Conservation (phyloP, 1,139 yeast species). For the Taiozyma sp. region DNA sequence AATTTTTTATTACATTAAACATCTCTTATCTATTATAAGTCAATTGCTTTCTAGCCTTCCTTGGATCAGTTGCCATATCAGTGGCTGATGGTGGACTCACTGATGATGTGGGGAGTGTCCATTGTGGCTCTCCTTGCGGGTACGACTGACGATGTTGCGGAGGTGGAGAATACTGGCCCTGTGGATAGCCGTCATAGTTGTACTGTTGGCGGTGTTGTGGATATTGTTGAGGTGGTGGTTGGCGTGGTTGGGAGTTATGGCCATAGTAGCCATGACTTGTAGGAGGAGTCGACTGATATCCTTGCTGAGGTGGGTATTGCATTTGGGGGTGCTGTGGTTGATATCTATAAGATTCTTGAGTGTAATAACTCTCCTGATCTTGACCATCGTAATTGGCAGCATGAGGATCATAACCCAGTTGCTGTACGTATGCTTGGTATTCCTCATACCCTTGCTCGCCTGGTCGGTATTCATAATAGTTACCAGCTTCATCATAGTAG, state of each 20-base stretch:
- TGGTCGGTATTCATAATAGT: neutral
- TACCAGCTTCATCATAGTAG: neutral
- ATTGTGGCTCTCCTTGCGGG: neutral
- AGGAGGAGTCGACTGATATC: neutral
- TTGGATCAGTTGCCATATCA: neutral
- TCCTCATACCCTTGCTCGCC: neutral
- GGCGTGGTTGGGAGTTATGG: too few species aligned
- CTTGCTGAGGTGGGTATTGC: neutral
- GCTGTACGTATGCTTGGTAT: neutral
- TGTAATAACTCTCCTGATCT: neutral
- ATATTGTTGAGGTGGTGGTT: slow-evolving; percentile 2
- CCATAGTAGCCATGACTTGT: neutral
- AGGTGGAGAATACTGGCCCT: slow-evolving; percentile 1
- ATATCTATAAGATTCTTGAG: neutral
- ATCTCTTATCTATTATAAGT: neutral
- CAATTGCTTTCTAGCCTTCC: neutral
- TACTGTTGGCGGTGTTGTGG: neutral
- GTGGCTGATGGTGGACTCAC: neutral
- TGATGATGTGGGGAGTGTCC: neutral
- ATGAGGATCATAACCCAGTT: neutral
- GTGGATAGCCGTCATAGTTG: neutral
- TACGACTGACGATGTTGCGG: neutral
- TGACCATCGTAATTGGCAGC: neutral
- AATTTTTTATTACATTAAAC: neutral
- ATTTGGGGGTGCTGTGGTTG: neutral